Evolutionary conservation across 257 asterid genomes (phyloP).

Genomic region (Ehretia macrophylla): DNA sequence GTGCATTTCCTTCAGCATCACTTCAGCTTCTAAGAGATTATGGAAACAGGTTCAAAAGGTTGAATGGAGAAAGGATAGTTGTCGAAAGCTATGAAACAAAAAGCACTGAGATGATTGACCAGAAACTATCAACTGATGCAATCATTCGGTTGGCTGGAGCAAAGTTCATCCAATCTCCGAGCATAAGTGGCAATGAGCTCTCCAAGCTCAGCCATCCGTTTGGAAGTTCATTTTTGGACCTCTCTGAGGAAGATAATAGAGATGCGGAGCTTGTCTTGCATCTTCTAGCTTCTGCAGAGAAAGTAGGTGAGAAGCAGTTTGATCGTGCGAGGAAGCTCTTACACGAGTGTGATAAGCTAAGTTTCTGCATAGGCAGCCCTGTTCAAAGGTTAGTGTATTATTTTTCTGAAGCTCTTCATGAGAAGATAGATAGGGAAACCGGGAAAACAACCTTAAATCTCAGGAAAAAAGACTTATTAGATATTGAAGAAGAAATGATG

Average conservation of each 20-base stretch:
- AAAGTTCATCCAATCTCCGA: constrained; percentile 37
- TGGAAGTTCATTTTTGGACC: constrained; percentile 13
- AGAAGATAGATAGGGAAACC: constrained; percentile 43
- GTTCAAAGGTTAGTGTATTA: constrained; percentile 34
- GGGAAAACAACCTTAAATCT: constrained; percentile 25
- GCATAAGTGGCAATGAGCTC: constrained; percentile 16
- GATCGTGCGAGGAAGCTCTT: constrained; percentile 22
- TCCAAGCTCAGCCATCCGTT: constrained; percentile 29
- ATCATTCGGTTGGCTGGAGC: constrained; percentile 49
- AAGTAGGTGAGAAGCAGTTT: constrained; percentile 20
- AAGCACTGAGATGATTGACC: background rate
- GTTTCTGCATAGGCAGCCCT: constrained; percentile 11
- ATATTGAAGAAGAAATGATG: constrained; percentile 12
- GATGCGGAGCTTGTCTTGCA: constrained; percentile 16
- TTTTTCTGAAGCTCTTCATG: constrained; percentile 46
- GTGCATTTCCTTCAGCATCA: constrained; percentile 31
- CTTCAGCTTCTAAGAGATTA: constrained; percentile 40
- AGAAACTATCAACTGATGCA: constrained; percentile 22
- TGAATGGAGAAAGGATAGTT: constrained; percentile 19
- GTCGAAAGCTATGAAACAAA: constrained; percentile 4
- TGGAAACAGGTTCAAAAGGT: constrained; percentile 33
- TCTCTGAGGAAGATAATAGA: constrained; percentile 10
- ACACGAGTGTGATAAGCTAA: constrained; percentile 23
- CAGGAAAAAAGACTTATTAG: constrained; percentile 20
- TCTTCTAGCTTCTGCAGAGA: constrained; percentile 31